Conservation (phyloP, 306 rosid species). For the Corylus avellana region DNA sequence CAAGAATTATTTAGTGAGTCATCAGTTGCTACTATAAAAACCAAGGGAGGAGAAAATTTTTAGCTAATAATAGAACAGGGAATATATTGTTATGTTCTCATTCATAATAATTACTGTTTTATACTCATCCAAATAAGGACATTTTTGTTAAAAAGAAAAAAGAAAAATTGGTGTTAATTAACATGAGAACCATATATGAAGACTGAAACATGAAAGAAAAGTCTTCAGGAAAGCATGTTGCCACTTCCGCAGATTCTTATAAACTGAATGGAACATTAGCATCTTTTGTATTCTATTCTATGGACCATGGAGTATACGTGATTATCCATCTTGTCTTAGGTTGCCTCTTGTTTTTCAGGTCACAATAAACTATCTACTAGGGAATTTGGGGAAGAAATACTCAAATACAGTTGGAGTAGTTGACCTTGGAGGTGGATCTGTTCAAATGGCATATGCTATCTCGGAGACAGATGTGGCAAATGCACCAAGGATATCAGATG, state of each 20-base stretch:
- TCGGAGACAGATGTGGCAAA: slow-evolving; percentile 70
- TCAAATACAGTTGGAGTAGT: slow-evolving; percentile 90
- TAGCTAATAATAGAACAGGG: neutral
- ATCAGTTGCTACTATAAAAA: neutral
- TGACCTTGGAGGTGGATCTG: slow-evolving; percentile 99
- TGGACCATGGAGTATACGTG: slow-evolving; percentile 14
- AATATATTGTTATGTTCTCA: neutral
- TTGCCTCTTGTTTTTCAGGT: slow-evolving; percentile 56
- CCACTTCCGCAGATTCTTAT: slow-evolving; percentile 6
- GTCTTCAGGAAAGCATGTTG: slow-evolving; percentile 9
- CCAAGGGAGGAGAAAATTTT: neutral
- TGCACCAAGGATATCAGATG: slow-evolving; percentile 64
- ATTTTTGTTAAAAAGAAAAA: neutral
- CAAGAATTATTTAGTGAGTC: neutral
- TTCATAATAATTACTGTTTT: neutral
- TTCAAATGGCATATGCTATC: slow-evolving; percentile 99
- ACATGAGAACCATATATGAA: neutral
- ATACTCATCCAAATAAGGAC: neutral
- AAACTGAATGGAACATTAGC: slow-evolving; percentile 15
- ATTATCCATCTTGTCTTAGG: slow-evolving; percentile 22
- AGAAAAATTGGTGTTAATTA: neutral
- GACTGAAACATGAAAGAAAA: slow-evolving; percentile 15
- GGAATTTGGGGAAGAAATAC: slow-evolving; percentile 82
- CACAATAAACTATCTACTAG: slow-evolving; percentile 88
- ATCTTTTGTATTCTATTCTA: slow-evolving; percentile 23